A percentile compares a stretch with the other conserved stretches of the same genome.
These are phyloP conservation scores for Apophysomyces variabilis DNA, from an alignment of 371 early-diverging fungal species.

Conservation along the genomic window DNA sequence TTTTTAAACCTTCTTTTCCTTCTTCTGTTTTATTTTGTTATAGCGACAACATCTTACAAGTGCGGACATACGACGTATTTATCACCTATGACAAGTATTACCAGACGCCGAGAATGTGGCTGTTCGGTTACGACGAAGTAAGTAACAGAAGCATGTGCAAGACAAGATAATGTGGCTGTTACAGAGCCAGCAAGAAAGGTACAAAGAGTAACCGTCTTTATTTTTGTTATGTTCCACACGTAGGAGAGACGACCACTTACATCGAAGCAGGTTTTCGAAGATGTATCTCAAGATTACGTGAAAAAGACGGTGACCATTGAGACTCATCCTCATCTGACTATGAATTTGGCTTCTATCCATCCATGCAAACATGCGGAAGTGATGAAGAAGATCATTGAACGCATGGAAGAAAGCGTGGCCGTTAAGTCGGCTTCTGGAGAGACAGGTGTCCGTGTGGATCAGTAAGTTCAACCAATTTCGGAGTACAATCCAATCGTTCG, in stretches of 20 bases:
- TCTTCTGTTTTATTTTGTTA: background rate
- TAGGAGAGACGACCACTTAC: conserved; percentile 83
- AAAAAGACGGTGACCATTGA: conserved; percentile 98
- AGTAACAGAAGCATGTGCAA: conserved; percentile 10
- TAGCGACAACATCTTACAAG: conserved; percentile 88
- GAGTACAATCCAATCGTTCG: background rate
- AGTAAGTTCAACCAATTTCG: conserved; percentile 57
- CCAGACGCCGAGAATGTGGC: conserved; percentile 96
- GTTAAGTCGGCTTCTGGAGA: conserved; percentile 24
- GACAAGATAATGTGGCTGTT: too few species aligned
- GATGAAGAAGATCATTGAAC: conserved; percentile 94
- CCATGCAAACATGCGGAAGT: conserved; percentile 98
- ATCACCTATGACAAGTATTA: conserved; percentile 99
- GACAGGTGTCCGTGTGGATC: conserved; percentile 84
- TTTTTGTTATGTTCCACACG: too few species aligned
- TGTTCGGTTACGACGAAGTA: conserved; percentile 94
- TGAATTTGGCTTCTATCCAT: conserved; percentile 91
- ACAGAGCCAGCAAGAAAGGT: too few species aligned
- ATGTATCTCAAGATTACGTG: conserved; percentile 97
- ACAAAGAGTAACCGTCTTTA: too few species aligned
- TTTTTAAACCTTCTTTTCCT: conserved; percentile 1
- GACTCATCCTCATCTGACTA: conserved; percentile 87
- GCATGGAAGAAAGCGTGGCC: conserved; percentile 60
- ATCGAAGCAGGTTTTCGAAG: conserved; percentile 89
- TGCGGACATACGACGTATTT: conserved; percentile 95